A percentile compares a stretch with the other conserved stretches of the same genome.
Conservation (phyloP, 371 early-diverging fungal genomes). For the Phascolomyces articulosus region DNA sequence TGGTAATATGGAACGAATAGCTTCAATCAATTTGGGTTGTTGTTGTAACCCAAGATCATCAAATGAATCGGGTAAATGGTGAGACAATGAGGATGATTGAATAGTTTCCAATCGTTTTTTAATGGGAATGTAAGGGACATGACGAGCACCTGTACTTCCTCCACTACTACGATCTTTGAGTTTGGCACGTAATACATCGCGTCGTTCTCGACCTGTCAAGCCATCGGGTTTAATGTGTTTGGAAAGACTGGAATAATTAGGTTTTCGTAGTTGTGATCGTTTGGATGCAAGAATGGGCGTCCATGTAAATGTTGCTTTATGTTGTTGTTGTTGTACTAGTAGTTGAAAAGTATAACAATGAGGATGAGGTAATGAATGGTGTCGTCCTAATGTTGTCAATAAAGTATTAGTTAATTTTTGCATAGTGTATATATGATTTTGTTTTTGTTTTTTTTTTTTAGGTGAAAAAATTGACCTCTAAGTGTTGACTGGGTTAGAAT, state of each 20-base stretch:
- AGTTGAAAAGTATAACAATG: background rate
- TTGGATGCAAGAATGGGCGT: slow-evolving; percentile 21
- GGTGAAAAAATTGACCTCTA: too few relatives aligned
- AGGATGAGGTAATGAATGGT: too few relatives aligned
- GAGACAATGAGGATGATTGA: slow-evolving; percentile 40
- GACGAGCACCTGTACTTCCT: slow-evolving; percentile 14
- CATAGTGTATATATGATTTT: too few relatives aligned
- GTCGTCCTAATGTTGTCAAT: too few relatives aligned
- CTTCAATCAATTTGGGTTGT: slow-evolving; percentile 42
- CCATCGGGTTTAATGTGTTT: slow-evolving; percentile 54
- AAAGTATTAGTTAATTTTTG: too few relatives aligned
- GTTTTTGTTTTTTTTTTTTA: too few relatives aligned
- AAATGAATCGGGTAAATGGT: slow-evolving; percentile 54
- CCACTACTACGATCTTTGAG: slow-evolving; percentile 21
- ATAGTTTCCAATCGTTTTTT: slow-evolving; percentile 46
- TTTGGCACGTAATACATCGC: slow-evolving; percentile 32
- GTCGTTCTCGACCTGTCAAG: slow-evolving; percentile 46
- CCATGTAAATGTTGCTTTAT: background rate
- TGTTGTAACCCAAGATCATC: slow-evolving; percentile 54
- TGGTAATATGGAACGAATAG: slow-evolving; percentile 46
- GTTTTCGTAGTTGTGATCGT: slow-evolving; percentile 41
- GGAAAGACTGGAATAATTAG: slow-evolving; percentile 47
- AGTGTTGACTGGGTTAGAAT: too few relatives aligned
- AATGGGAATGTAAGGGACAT: slow-evolving; percentile 50
- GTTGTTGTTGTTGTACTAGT: background rate